Conservation (phyloP, 2,329 filamentous ascomycete genomes). For the Calonectria pteridis region DNA sequence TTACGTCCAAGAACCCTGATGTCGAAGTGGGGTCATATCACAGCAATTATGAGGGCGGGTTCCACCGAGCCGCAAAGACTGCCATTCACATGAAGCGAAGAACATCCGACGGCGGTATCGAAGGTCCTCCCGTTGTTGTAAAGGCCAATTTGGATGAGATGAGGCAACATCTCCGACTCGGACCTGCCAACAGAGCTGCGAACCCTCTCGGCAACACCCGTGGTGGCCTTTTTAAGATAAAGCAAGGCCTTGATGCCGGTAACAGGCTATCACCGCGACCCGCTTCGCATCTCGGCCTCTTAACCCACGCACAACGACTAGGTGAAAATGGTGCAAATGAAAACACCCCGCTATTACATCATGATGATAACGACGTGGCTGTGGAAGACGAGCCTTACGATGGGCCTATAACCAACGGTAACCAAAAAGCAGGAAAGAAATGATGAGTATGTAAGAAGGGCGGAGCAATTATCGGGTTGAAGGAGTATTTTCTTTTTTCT, state of each 20-base stretch:
- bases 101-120: constrained; percentile 66
- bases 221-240: constrained; percentile 76
- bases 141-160: constrained; percentile 73
- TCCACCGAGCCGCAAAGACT: constrained; percentile 62
- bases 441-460: background rate
- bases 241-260: constrained; percentile 55
- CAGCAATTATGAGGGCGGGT: constrained; percentile 52
- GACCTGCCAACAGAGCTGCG: constrained; percentile 75
- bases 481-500: background rate
- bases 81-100: constrained; percentile 72
- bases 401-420: constrained; percentile 40
- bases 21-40: constrained; percentile 52
- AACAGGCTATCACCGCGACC: constrained; percentile 38
- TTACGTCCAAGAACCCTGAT: constrained; percentile 58
- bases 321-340: constrained; percentile 37
- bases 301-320: background rate
- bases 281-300: constrained; percentile 39
- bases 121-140: constrained; percentile 64
- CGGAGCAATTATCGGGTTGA: background rate
- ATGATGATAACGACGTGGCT: constrained; percentile 31
- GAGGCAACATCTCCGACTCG: constrained; percentile 73
- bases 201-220: constrained; percentile 71
- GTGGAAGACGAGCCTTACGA: constrained; percentile 27
- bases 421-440: constrained; percentile 26
- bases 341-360: constrained; percentile 46